Conservation (phyloP, 2,329 filamentous ascomycete genomes). For the Thermothelomyces thermophilus region DNA sequence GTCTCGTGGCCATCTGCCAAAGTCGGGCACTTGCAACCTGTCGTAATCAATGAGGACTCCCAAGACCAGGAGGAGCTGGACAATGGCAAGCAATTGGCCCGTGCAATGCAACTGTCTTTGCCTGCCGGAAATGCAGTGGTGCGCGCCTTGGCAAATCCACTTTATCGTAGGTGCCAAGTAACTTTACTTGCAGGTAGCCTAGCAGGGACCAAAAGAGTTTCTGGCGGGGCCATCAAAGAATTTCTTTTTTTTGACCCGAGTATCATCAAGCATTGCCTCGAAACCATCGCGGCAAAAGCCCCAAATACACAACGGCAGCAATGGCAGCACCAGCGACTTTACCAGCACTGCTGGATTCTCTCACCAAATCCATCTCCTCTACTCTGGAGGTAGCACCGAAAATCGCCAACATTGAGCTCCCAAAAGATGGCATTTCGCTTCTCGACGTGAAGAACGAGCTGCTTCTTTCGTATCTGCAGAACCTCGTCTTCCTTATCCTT, state of each 20-base stretch:
- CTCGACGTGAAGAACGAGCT: constrained; percentile 95
- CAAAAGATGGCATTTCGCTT: constrained; percentile 82
- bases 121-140: neutral
- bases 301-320: neutral
- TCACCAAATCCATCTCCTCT: constrained; percentile 53
- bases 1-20: neutral
- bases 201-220: constrained; percentile 11
- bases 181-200: neutral
- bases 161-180: too few species aligned
- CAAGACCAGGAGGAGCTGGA: neutral
- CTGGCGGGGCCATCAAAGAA: constrained; percentile 6
- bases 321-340: constrained; percentile 29
- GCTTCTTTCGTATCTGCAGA: constrained; percentile 92
- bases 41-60: constrained; percentile 5
- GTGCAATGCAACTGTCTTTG: constrained; percentile 4
- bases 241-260: neutral
- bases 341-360: constrained; percentile 45
- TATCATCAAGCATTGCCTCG: neutral
- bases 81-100: neutral
- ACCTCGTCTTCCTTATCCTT: constrained; percentile 80
- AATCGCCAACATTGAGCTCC: constrained; percentile 58
- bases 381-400: constrained; percentile 62
- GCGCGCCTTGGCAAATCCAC: too few species aligned
- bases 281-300: neutral
- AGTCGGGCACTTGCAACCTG: neutral